Evolutionary conservation across 1,284 basidiomycete genomes (phyloP), one percentile per base, ranked within the genome.

Genomic region (Rhodotorula mucilaginosa): DNA sequence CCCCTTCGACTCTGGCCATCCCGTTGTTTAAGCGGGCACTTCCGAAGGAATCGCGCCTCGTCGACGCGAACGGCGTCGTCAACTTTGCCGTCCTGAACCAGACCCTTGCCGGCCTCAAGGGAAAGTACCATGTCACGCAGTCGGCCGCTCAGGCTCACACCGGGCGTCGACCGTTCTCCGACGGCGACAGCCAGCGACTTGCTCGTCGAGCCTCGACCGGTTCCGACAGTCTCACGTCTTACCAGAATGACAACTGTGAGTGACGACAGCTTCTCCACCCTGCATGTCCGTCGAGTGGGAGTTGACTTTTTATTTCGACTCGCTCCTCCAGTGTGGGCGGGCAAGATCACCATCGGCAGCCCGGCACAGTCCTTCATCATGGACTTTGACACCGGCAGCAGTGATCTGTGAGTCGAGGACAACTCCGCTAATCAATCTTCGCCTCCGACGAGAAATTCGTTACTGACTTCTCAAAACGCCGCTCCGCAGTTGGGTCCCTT

Each of bases 391-490:
- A 76, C 76, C 34, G 65, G 74, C 21, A 51, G 26, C 29, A 31
- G 64, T 44, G 56, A 81, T 64, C 74, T 80, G 26, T 81, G 79
- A 78, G 74, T 80, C 8, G 26, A 78, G 78, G 0, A 68, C 70
- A 10, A 39, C 26, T 49, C 77, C 74, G 72, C 75, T 67, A 19
- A 12, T 58, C 70, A 26, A 1, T 39, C 69, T 60, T 16, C 78
- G 59, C 59, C 67, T 15, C 12, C 39, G 54, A 51, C 21, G 12
- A n/a, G 26, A 56, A 13, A 54, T 8, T 29, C 52, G 23, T 12
- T 54, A 7, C 13, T 54, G n/a, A 44, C 39, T 10, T 44, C 12
- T 8, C 39, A 44, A 44, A 44, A 44, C 39, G 26, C 26, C 26
- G 26, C 26, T 26, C 26, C 26, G 39, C 54, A 56, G 54, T 8